phyloP scores from a whole-genome alignment of 768 basidiomycete species.

The Lentinula sp. region DNA sequence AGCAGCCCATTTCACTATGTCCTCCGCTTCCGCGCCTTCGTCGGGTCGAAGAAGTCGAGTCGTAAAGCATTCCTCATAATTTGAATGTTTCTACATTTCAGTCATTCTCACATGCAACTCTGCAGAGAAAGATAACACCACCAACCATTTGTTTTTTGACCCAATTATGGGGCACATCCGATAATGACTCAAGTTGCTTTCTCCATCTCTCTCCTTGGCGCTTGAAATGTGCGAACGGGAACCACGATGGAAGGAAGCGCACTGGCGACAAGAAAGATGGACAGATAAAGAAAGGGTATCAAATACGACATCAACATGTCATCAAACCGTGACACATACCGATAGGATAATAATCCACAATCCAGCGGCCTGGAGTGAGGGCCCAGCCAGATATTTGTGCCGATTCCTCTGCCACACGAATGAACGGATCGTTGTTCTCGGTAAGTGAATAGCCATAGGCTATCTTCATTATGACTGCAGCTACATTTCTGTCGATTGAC shows the following conservation, averaged over 20 bases:
- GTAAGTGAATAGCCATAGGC: constrained; percentile 34
- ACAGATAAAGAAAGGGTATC: background rate
- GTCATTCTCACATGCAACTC: background rate
- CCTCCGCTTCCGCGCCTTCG: constrained; percentile 28
- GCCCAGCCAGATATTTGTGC: constrained; percentile 35
- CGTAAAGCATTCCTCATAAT: constrained; percentile 36
- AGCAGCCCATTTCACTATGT: constrained; percentile 43
- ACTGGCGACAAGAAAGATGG: constrained; percentile 19
- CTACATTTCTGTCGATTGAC: constrained; percentile 22
- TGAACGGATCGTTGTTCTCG: constrained; percentile 28
- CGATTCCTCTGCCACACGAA: constrained; percentile 31
- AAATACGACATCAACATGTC: background rate
- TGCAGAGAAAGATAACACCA: background rate
- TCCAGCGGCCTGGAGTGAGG: constrained; percentile 33
- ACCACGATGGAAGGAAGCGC: constrained; percentile 41
- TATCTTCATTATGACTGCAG: constrained; percentile 35
- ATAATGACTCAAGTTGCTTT: constrained; percentile 26
- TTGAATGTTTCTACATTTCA: constrained; percentile 22
- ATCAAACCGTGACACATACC: constrained; percentile 18
- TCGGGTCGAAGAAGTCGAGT: constrained; percentile 28
- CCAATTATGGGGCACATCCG: constrained; percentile 34
- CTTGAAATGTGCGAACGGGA: constrained; percentile 45
- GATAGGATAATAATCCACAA: constrained; percentile 36
- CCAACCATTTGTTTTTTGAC: constrained; percentile 39
- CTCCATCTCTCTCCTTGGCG: constrained; percentile 37